Evolutionary conservation across 352 stramenopile genomes (phyloP).

Genomic region (Plasmopara viticola): DNA sequence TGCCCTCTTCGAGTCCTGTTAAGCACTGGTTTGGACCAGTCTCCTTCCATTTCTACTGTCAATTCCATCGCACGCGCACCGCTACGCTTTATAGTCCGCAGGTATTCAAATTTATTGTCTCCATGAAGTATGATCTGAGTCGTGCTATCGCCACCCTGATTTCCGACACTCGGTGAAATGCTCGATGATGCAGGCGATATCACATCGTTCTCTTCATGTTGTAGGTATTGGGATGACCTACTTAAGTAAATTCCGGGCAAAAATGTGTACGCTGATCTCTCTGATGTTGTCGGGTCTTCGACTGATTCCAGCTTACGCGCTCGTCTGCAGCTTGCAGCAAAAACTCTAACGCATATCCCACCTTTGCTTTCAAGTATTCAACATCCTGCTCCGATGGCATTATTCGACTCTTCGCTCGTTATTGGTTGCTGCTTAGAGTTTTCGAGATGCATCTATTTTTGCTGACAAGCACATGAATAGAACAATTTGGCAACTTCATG

Average conservation of each 20-base stretch:
- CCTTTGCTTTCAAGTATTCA: conserved; percentile 42
- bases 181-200: not conserved
- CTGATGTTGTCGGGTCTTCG: not conserved
- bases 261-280: conserved; percentile 35
- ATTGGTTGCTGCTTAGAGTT: not conserved
- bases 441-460: not conserved
- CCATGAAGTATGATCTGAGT: conserved; percentile 54
- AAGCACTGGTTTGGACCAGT: conserved; percentile 65
- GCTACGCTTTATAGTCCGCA: conserved; percentile 53
- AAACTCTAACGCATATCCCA: conserved; percentile 52
- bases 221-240: conserved; percentile 2
- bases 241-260: conserved; percentile 55
- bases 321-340: conserved; percentile 53
- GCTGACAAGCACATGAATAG: conserved; percentile 2
- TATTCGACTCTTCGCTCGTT: not conserved
- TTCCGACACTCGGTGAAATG: not conserved
- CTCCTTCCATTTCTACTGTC: conserved; percentile 53
- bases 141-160: conserved; percentile 30
- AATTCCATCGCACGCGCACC: conserved; percentile 62
- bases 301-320: conserved; percentile 51
- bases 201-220: conserved; percentile 11
- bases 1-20: conserved; percentile 70
- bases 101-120: conserved; percentile 80
- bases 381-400: conserved; percentile 30
- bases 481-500: conserved; percentile 2